A percentile compares a stretch with the other conserved stretches of the same genome.
phyloP scores from a whole-genome alignment of 2,329 filamentous ascomycete species.

The Bipolaris zeicola region DNA sequence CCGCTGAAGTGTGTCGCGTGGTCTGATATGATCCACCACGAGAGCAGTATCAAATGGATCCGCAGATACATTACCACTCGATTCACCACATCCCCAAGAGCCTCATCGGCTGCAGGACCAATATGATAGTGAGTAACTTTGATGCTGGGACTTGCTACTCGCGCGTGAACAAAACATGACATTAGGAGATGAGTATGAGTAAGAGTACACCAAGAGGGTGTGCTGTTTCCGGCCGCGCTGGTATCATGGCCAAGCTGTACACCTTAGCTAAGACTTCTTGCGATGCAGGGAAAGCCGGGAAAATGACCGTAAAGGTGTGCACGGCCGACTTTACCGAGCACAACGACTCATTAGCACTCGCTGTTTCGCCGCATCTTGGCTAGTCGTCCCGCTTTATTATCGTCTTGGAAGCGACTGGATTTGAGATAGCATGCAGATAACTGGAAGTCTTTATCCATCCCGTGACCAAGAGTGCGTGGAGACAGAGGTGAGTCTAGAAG shows the following conservation, averaged over 20 bases:
- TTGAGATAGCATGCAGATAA: background rate
- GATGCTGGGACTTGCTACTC: background rate
- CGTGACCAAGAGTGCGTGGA: background rate
- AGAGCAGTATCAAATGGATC: background rate
- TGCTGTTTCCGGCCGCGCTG: conserved; percentile 3
- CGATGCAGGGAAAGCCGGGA: background rate
- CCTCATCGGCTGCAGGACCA: background rate
- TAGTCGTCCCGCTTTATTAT: conserved; percentile 5
- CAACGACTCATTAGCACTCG: background rate
- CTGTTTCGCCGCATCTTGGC: background rate
- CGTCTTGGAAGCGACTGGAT: background rate
- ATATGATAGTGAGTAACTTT: background rate
- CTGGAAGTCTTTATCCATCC: conserved; percentile 1
- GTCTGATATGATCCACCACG: background rate
- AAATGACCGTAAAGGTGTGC: background rate
- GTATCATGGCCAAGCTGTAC: background rate
- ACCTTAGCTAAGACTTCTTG: background rate
- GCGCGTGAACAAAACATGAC: background rate
- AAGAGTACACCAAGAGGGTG: background rate
- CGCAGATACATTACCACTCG: no score
- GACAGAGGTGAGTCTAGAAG: background rate
- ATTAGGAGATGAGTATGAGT: background rate
- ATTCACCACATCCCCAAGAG: background rate
- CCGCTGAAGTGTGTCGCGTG: background rate
- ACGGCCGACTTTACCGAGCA: conserved; percentile 2